Conservation (phyloP, 2,329 filamentous ascomycete genomes). For the Aspergillus spinulosporus region DNA sequence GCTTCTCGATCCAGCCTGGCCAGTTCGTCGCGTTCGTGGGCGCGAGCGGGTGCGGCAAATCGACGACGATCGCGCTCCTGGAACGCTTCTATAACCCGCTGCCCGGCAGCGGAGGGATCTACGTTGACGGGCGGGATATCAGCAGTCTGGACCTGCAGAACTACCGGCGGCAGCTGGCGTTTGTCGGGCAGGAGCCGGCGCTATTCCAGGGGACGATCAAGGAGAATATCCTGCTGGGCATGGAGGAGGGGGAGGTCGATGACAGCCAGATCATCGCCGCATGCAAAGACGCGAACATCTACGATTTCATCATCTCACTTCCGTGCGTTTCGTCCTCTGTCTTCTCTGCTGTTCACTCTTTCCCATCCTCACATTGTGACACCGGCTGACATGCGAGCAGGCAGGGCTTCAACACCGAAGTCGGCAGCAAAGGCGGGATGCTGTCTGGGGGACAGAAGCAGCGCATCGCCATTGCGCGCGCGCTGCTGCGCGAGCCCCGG, state of each 20-base stretch:
- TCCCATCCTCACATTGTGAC: no score
- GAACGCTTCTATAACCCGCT: slow-evolving; percentile 67
- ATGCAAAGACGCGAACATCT: slow-evolving; percentile 31
- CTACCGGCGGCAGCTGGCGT: slow-evolving; percentile 64
- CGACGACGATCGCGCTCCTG: slow-evolving; percentile 62
- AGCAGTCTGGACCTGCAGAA: slow-evolving; percentile 55
- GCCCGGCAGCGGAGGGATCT: slow-evolving; percentile 62
- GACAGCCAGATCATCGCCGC: slow-evolving; percentile 22
- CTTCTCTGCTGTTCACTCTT: background rate
- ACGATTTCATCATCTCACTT: slow-evolving; percentile 30
- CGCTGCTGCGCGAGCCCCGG: slow-evolving; percentile 36
- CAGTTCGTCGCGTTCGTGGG: slow-evolving; percentile 56
- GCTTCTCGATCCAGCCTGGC: slow-evolving; percentile 42
- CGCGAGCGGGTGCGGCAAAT: slow-evolving; percentile 58
- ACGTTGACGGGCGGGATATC: slow-evolving; percentile 64
- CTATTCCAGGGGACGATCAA: slow-evolving; percentile 67
- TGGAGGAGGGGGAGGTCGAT: slow-evolving; percentile 17
- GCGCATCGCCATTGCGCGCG: slow-evolving; percentile 38
- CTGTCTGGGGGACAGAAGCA: slow-evolving; percentile 41
- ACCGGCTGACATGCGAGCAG: slow-evolving; percentile 1
- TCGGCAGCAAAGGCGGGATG: slow-evolving; percentile 27
- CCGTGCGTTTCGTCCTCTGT: slow-evolving; percentile 13
- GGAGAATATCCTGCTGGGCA: slow-evolving; percentile 66
- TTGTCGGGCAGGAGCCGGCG: slow-evolving; percentile 71
- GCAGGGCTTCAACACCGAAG: slow-evolving; percentile 27